A percentile compares a stretch with the other conserved stretches of the same genome.
Conservation (phyloP, 176 grass and related monocot genomes). For the Aegilops speltoides region DNA sequence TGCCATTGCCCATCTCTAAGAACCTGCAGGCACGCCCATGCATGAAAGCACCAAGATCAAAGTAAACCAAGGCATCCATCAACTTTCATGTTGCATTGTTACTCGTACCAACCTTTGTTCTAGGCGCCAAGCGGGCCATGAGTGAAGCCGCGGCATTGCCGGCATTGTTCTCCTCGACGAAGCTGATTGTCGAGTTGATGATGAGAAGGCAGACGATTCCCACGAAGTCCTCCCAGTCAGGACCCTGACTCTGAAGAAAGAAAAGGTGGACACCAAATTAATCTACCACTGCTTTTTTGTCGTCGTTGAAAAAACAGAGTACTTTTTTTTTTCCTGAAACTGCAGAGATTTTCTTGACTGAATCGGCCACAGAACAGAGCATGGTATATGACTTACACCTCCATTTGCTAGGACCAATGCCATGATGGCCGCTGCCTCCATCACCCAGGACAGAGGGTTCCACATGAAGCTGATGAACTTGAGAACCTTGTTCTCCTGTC, state of each 20-base stretch:
- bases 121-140: conserved; percentile 66
- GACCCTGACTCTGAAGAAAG: conserved; percentile 43
- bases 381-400: conserved; percentile 45
- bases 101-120: conserved; percentile 46
- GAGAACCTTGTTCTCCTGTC: conserved; percentile 72
- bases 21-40: conserved; percentile 32
- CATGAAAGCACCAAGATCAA: not conserved
- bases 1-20: conserved; percentile 71
- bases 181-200: conserved; percentile 85
- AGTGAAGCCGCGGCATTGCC: conserved; percentile 68
- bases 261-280: not conserved
- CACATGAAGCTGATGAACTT: conserved; percentile 90
- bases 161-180: conserved; percentile 86
- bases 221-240: conserved; percentile 83
- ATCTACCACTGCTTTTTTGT: not conserved
- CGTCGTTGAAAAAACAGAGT: not conserved
- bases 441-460: conserved; percentile 93
- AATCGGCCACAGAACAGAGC: not conserved
- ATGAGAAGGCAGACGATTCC: conserved; percentile 75
- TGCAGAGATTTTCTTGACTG: not conserved
- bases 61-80: not conserved
- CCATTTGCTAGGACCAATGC: conserved; percentile 73
- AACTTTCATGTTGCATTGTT: not conserved
- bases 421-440: conserved; percentile 82
- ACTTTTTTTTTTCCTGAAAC: not conserved